phyloP scores from a whole-genome alignment of 176 grass and related monocot species.

The Bothriochloa decipiens region DNA sequence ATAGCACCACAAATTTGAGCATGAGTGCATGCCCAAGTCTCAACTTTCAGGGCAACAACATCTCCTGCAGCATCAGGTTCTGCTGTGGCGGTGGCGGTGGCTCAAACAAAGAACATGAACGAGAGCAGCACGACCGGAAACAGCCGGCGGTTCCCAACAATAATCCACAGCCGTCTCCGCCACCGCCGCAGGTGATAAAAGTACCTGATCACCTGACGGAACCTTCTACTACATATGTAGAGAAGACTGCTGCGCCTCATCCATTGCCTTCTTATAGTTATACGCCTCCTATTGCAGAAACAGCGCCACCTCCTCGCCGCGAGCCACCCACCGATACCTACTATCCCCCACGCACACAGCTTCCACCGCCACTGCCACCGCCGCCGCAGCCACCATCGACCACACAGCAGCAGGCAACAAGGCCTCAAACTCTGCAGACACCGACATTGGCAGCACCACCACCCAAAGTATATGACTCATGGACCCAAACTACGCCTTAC shows the following conservation, averaged over 20 bases:
- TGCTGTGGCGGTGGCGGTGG: background rate
- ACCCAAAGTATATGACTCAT: no score
- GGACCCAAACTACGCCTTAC: no score
- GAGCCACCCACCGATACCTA: no score
- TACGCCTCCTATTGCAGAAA: no score
- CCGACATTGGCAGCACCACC: background rate
- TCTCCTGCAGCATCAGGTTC: constrained; percentile 4
- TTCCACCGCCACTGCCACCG: no score
- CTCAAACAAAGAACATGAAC: background rate
- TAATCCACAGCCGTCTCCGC: background rate
- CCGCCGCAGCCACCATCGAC: no score
- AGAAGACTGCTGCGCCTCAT: background rate
- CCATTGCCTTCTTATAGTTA: background rate
- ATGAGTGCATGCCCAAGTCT: background rate
- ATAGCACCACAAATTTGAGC: background rate
- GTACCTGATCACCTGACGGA: background rate
- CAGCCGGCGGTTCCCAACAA: background rate
- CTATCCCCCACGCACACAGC: no score
- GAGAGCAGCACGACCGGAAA: background rate
- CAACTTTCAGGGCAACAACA: constrained; percentile 5
- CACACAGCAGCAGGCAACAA: background rate
- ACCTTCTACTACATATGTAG: no score
- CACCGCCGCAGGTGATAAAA: background rate
- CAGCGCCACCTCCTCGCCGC: background rate
- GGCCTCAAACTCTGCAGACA: background rate